Evolutionary conservation across 805 yeast species (phyloP).

Genomic region (Saccharomycopsis microspora): DNA sequence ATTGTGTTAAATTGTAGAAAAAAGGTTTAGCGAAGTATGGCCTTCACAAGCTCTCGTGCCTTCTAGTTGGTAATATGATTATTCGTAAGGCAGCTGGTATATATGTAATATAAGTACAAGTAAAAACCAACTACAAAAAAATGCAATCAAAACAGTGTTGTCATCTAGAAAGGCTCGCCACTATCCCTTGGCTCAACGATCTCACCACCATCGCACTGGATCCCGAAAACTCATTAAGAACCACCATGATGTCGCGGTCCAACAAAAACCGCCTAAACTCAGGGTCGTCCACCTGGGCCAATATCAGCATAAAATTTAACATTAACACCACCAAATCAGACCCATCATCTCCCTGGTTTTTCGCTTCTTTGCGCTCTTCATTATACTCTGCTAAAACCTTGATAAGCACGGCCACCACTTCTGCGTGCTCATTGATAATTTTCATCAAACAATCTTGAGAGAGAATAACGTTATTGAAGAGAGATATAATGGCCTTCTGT

Average conservation of each 20-base stretch:
- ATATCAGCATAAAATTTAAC: constrained; percentile 7
- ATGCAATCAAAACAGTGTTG: no score
- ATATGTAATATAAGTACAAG: no score
- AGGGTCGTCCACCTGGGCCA: constrained; percentile 11
- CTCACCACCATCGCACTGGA: neutral
- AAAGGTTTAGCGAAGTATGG: no score
- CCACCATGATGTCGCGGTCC: neutral
- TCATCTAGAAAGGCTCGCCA: neutral
- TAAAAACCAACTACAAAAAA: no score
- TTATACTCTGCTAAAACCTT: constrained; percentile 4
- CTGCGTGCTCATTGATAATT: constrained; percentile 9
- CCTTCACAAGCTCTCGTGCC: no score
- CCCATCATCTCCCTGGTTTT: neutral
- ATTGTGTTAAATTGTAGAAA: no score
- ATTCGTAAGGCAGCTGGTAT: no score
- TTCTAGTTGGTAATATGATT: no score
- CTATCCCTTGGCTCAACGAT: neutral
- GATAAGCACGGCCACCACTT: constrained; percentile 3
- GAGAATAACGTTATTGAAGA: constrained; percentile 9
- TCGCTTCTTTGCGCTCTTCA: neutral
- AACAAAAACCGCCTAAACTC: neutral
- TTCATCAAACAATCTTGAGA: constrained; percentile 6
- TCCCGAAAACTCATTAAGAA: neutral
- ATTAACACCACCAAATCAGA: constrained; percentile 9
- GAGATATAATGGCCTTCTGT: constrained; percentile 12